Evolutionary conservation across 306 rosid genomes (phyloP).

Genomic region (Sechiopsis laciniata): DNA sequence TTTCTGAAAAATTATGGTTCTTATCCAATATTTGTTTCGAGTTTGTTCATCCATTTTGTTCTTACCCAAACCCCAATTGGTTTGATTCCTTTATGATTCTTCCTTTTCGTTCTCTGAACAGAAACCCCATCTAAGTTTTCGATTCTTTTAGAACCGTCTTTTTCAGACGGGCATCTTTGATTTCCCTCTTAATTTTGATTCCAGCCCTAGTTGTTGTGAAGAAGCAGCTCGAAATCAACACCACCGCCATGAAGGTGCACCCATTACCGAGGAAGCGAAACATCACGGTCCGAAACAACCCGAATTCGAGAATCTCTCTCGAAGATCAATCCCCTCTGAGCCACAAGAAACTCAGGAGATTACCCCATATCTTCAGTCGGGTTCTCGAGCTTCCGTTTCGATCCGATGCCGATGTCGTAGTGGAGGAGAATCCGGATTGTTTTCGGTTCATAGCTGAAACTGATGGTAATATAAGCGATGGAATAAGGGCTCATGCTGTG

Average conservation of each 20-base stretch:
- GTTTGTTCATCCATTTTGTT: background rate
- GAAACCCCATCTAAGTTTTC: slow-evolving; percentile 28
- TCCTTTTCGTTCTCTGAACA: slow-evolving; percentile 20
- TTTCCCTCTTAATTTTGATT: slow-evolving; percentile 22
- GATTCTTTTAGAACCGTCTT: slow-evolving; percentile 30
- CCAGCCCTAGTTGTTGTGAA: slow-evolving; percentile 9
- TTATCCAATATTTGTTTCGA: background rate
- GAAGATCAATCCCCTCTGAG: slow-evolving; percentile 47
- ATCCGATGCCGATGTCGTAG: slow-evolving; percentile 77
- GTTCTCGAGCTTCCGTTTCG: slow-evolving; percentile 90
- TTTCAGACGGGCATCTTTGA: slow-evolving; percentile 25
- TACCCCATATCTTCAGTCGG: slow-evolving; percentile 87
- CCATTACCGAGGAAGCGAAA: slow-evolving; percentile 83
- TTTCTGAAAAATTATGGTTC: slow-evolving; percentile 2
- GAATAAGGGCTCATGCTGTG: slow-evolving; percentile 61
- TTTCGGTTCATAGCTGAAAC: slow-evolving; percentile 84
- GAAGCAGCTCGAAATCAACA: background rate
- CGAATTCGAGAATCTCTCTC: slow-evolving; percentile 29
- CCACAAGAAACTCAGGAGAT: slow-evolving; percentile 76
- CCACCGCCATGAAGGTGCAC: slow-evolving; percentile 73
- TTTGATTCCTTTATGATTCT: slow-evolving; percentile 47
- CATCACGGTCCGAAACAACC: slow-evolving; percentile 64
- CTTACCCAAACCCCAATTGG: background rate
- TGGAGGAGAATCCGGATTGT: slow-evolving; percentile 68
- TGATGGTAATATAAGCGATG: slow-evolving; percentile 34